phyloP scores from a whole-genome alignment of 2,329 filamentous ascomycete genomes.

The Trichoderma koningii region DNA sequence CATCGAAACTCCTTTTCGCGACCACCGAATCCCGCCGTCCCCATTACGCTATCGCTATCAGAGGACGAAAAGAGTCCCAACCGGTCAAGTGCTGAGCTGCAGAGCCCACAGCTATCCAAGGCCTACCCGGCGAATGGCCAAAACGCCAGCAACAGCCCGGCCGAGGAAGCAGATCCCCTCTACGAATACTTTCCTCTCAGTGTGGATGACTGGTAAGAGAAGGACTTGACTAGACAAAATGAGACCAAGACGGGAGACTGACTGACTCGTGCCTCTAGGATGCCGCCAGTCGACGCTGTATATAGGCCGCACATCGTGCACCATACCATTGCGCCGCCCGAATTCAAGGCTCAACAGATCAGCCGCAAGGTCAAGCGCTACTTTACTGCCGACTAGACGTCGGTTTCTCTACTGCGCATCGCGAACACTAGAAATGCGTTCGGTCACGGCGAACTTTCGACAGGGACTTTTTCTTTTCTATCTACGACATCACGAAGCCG shows the following conservation, averaged over 20 bases:
- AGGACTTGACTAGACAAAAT: background rate
- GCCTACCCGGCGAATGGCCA: slow-evolving; percentile 40
- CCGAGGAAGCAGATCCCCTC: slow-evolving; percentile 78
- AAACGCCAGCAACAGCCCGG: slow-evolving; percentile 58
- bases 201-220: slow-evolving; percentile 75
- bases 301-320: slow-evolving; percentile 93
- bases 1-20: slow-evolving; percentile 33
- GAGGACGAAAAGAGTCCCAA: slow-evolving; percentile 63
- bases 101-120: slow-evolving; percentile 54
- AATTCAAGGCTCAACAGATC: slow-evolving; percentile 68
- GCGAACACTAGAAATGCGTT: slow-evolving; percentile 1
- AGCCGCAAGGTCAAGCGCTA: slow-evolving; percentile 70
- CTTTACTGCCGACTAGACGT: slow-evolving; percentile 63
- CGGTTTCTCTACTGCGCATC: background rate
- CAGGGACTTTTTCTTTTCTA: slow-evolving; percentile 18
- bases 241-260: background rate
- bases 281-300: slow-evolving; percentile 85
- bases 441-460: background rate
- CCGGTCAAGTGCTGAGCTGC: slow-evolving; percentile 51
- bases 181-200: slow-evolving; percentile 96
- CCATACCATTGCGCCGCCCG: slow-evolving; percentile 72
- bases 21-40: slow-evolving; percentile 38
- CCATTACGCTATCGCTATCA: slow-evolving; percentile 58
- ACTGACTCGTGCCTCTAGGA: slow-evolving; percentile 48
- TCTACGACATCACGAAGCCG: slow-evolving; percentile 25